Conservation (phyloP, 176 grass and related monocot species). For the Ensete glaucum region DNA sequence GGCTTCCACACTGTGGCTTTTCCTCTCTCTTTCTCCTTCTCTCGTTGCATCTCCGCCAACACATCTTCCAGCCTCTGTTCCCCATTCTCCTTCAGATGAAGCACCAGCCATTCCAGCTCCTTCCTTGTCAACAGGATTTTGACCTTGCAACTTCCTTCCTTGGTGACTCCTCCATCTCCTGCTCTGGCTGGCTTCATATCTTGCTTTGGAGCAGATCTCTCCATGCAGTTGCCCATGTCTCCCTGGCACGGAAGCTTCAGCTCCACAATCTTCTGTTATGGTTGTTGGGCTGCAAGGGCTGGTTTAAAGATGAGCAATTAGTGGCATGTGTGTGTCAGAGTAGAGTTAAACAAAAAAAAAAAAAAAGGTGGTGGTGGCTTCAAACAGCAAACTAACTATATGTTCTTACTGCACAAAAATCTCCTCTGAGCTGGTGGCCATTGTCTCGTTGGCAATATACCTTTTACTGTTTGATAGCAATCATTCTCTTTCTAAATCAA, state of each 20-base stretch:
- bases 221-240: slow-evolving; percentile 13
- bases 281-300: too few relatives aligned
- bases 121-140: slow-evolving; percentile 21
- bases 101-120: slow-evolving; percentile 24
- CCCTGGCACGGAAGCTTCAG: background rate
- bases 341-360: too few relatives aligned
- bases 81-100: slow-evolving; percentile 21
- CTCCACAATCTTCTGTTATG: too few relatives aligned
- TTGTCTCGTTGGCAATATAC: too few relatives aligned
- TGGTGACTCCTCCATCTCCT: too few relatives aligned
- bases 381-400: too few relatives aligned
- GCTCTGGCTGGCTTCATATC: background rate
- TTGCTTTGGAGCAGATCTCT: background rate
- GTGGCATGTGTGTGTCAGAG: background rate
- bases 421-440: background rate
- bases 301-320: too few relatives aligned
- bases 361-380: too few relatives aligned
- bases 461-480: too few relatives aligned
- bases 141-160: slow-evolving; percentile 15
- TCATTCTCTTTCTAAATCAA: too few relatives aligned
- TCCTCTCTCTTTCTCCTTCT: slow-evolving; percentile 4
- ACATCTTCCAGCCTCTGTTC: slow-evolving; percentile 23
- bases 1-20: slow-evolving; percentile 16
- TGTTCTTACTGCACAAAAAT: background rate
- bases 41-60: slow-evolving; percentile 19